These are phyloP conservation scores for Candida odintsovae DNA, from an alignment of 805 yeast genomes.

Conservation along the genomic window DNA sequence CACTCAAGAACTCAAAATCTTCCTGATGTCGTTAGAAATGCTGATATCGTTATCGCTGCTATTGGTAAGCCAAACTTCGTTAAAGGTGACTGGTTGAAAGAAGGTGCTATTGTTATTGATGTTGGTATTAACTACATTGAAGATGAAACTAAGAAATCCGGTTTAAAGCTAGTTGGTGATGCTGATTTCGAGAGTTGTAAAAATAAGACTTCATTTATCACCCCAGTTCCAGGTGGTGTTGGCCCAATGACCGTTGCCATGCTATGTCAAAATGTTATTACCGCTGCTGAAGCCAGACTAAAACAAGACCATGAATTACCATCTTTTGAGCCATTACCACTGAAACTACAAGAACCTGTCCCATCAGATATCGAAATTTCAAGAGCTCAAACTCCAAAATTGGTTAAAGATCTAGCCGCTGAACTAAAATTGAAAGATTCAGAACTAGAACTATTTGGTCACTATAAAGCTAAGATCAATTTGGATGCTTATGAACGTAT, in stretches of 20 bases:
- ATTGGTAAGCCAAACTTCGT: conserved; percentile 68
- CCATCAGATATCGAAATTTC: conserved; percentile 81
- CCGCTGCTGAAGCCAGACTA: conserved; percentile 57
- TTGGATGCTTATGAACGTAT: conserved; percentile 58
- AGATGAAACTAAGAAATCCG: conserved; percentile 61
- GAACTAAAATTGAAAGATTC: conserved; percentile 63
- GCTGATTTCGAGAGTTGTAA: conserved; percentile 58
- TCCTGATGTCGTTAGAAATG: conserved; percentile 46
- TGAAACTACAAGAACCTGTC: conserved; percentile 57
- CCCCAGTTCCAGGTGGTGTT: conserved; percentile 93
- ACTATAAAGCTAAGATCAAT: conserved; percentile 71
- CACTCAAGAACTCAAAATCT: conserved; percentile 60
- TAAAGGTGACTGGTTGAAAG: conserved; percentile 69
- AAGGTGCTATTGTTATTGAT: conserved; percentile 66
- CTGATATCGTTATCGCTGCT: conserved; percentile 77
- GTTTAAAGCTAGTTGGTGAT: conserved; percentile 72
- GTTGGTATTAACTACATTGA: conserved; percentile 77
- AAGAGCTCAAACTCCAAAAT: conserved; percentile 67
- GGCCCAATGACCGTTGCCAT: conserved; percentile 91
- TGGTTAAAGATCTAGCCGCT: conserved; percentile 58
- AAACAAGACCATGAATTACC: conserved; percentile 4
- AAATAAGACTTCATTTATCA: conserved; percentile 53
- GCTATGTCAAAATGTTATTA: conserved; percentile 74
- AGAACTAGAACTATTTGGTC: conserved; percentile 72
- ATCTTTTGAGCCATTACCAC: conserved; percentile 39